Conservation (phyloP, 2,329 filamentous ascomycete genomes). For the Nothophoma quercina region DNA sequence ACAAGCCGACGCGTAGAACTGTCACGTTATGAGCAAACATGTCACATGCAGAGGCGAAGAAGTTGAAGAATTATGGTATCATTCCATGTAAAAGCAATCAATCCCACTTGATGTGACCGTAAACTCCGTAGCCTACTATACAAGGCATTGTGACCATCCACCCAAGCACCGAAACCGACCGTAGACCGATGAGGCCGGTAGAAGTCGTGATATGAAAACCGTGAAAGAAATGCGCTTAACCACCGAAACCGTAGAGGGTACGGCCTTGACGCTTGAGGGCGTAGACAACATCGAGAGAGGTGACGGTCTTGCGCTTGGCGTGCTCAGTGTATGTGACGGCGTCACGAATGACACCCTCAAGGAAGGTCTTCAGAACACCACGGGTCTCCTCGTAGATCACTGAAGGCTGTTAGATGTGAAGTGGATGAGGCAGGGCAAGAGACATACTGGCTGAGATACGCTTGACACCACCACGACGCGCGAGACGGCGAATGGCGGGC, state of each 20-base stretch:
- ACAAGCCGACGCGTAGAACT: constrained; percentile 3
- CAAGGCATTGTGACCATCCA: constrained; percentile 45
- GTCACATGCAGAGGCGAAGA: neutral
- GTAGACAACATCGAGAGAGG: constrained; percentile 70
- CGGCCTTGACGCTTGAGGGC: constrained; percentile 71
- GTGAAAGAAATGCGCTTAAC: constrained; percentile 63
- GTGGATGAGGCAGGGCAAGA: neutral
- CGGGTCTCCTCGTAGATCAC: constrained; percentile 84
- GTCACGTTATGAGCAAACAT: neutral
- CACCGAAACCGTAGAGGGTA: constrained; percentile 87
- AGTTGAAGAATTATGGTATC: constrained; percentile 46
- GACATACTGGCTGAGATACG: constrained; percentile 60
- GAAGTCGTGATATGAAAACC: constrained; percentile 49
- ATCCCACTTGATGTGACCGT: constrained; percentile 41
- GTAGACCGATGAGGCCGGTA: constrained; percentile 51
- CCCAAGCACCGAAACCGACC: constrained; percentile 66
- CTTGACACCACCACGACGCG: constrained; percentile 63
- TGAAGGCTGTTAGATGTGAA: constrained; percentile 43
- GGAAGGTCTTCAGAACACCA: constrained; percentile 79
- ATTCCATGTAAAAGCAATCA: constrained; percentile 42
- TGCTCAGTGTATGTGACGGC: constrained; percentile 82
- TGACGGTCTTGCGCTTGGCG: constrained; percentile 83
- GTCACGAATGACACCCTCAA: constrained; percentile 78
- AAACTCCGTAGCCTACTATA: constrained; percentile 47
- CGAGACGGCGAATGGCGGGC: constrained; percentile 63